Conservation (phyloP, 2,329 filamentous ascomycete species). For the Cytospora leucostoma region DNA sequence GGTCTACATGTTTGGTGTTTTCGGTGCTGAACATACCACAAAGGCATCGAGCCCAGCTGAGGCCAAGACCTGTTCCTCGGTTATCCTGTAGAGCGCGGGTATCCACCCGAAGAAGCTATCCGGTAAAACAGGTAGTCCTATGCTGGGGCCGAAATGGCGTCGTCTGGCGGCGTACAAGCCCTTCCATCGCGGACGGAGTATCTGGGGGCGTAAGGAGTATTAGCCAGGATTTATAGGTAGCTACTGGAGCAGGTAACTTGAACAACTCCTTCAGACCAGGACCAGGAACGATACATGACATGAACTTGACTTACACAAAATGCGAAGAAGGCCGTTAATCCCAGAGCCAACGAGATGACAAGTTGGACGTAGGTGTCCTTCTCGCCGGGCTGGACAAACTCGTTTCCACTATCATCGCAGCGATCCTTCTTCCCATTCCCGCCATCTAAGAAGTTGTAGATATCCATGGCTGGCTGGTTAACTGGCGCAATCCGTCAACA, state of each 20-base stretch:
- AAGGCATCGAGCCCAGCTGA: conserved; percentile 94
- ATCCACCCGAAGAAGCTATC: conserved; percentile 94
- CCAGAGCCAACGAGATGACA: conserved; percentile 69
- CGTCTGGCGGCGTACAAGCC: conserved; percentile 87
- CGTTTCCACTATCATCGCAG: conserved; percentile 30
- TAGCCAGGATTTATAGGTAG: not conserved
- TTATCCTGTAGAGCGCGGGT: conserved; percentile 77
- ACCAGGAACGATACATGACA: not conserved
- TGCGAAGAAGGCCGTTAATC: conserved; percentile 68
- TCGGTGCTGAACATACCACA: conserved; percentile 60
- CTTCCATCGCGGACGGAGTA: conserved; percentile 88
- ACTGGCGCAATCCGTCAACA: not conserved
- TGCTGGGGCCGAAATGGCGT: conserved; percentile 61
- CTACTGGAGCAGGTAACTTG: too few relatives aligned
- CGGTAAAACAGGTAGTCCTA: conserved; percentile 74
- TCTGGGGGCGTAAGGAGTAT: conserved; percentile 47
- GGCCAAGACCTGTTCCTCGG: conserved; percentile 84
- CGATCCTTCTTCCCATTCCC: conserved; percentile 19
- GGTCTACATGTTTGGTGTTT: not conserved
- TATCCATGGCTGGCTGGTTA: conserved; percentile 12
- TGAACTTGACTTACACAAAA: conserved; percentile 65
- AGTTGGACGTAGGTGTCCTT: conserved; percentile 65
- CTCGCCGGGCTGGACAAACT: conserved; percentile 39
- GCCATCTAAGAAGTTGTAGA: conserved; percentile 10
- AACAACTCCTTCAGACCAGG: not conserved